Percentiles rank a stretch among this genome's conserved stretches.
phyloP scores from a whole-genome alignment of 2,329 filamentous ascomycete genomes.

The Ceratocystis lukuohia region DNA sequence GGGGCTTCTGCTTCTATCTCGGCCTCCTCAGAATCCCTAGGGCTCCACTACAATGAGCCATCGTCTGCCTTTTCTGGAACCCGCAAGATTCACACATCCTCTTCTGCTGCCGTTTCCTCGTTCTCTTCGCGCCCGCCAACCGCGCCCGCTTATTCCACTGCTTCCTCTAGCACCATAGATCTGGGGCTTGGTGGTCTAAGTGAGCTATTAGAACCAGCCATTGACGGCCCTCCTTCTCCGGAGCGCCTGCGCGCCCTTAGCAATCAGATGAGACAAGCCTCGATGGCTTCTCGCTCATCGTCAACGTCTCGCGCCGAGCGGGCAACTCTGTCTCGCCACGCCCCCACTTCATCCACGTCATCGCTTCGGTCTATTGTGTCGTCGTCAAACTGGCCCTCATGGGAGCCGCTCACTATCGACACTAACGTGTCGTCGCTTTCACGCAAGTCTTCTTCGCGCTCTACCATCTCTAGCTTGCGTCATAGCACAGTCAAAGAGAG shows the following conservation, averaged over 20 bases:
- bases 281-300: constrained; percentile 26
- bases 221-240: constrained; percentile 49
- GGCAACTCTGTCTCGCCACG: constrained; percentile 25
- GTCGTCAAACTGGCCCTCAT: constrained; percentile 18
- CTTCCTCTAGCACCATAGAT: not conserved
- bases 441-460: constrained; percentile 44
- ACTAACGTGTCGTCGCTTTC: constrained; percentile 39
- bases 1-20: not conserved
- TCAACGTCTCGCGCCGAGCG: constrained; percentile 15
- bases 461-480: constrained; percentile 39
- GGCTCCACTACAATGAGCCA: constrained; percentile 13
- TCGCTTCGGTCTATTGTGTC: constrained; percentile 35
- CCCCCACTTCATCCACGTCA: constrained; percentile 41
- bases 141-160: constrained; percentile 12
- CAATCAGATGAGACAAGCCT: constrained; percentile 44
- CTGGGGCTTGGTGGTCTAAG: constrained; percentile 22
- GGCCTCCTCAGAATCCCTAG: constrained; percentile 12
- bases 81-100: constrained; percentile 5
- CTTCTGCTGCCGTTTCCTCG: not conserved
- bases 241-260: constrained; percentile 45
- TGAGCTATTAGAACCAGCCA: constrained; percentile 42
- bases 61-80: not conserved
- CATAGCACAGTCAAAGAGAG: constrained; percentile 33
- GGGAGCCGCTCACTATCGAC: constrained; percentile 32
- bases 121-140: constrained; percentile 14